Base-by-base conservation (phyloP, 345 rosid genomes). In the Pelargonium nanum region DNA sequence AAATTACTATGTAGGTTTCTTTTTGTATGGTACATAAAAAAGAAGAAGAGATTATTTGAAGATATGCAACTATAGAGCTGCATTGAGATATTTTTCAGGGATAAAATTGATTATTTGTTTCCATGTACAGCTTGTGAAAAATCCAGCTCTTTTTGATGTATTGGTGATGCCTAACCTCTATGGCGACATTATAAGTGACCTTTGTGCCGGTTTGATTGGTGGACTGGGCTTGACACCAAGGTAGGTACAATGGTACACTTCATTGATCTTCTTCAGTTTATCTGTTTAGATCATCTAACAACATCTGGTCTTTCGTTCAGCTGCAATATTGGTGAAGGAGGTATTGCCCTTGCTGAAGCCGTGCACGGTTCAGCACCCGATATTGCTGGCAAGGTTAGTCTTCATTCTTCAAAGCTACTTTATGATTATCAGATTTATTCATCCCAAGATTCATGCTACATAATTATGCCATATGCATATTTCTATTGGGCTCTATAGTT, bases 281-380 rank as follows among this genome's bases (percentile, higher is more conserved):
- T 60, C 55, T 58, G 26, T 55, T 60, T 52, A 4, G 10, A 17
- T 55, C 13, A 57, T 63, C 63, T 71, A 13, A 77, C 54, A 15
- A 9, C 19, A 23, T 60, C 13, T 67, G 32, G 22, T 28, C 59
- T 55, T 63, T 40, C 44, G 45, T 65, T 55, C 91, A 90, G 99
- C 83, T 86, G 93, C 81, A 87, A 87, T 71, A 87, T 87, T 17
- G 99, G 99, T 13, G 96, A 94, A 74, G 95, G 93, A 74, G 99
- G 96, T 44, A 90, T 90, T 55, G 97, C 97, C 22, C 95, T 94
- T 59, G 99, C 99, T 57, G 99, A 94, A 83, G 99, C 99, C 64
- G 99, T 94, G 8, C 99, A 94, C 66, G 99, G 99, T 60, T 94
- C 99, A 59, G 99, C 99, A 28, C 99, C 99, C 72, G 97, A 94